Conservation (phyloP, 2,329 filamentous ascomycete genomes). For the Gaeumannomyces tritici region DNA sequence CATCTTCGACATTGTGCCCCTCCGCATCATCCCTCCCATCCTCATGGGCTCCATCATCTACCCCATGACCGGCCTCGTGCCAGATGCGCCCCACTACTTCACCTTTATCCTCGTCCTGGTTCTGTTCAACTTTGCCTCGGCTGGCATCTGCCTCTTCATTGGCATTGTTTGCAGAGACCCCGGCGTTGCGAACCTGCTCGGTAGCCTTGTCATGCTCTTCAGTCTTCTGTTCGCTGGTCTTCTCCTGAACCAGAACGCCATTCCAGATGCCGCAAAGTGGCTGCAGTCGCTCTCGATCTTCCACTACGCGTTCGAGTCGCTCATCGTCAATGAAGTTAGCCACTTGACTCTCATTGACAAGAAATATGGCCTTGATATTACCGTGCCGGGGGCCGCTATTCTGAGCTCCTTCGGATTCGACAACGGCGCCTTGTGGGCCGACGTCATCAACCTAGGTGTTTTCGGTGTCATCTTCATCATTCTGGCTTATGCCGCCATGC, state of each 20-base stretch:
- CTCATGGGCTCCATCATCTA: conserved; percentile 95
- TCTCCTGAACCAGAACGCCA: conserved; percentile 87
- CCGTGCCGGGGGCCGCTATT: conserved; percentile 89
- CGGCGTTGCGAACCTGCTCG: conserved; percentile 86
- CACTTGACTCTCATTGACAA: conserved; percentile 83
- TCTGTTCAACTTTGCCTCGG: conserved; percentile 90
- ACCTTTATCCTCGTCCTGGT: conserved; percentile 88
- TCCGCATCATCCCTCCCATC: conserved; percentile 89
- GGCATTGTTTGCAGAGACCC: conserved; percentile 90
- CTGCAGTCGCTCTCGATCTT: conserved; percentile 92
- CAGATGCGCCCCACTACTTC: conserved; percentile 74
- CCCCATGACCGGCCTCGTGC: conserved; percentile 89
- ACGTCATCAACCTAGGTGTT: conserved; percentile 70
- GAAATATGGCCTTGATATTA: conserved; percentile 94
- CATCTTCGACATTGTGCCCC: conserved; percentile 92
- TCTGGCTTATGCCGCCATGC: conserved; percentile 86
- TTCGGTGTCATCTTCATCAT: conserved; percentile 79
- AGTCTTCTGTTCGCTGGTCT: conserved; percentile 90
- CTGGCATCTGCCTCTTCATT: conserved; percentile 89
- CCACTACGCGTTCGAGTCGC: conserved; percentile 91
- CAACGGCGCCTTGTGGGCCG: conserved; percentile 74
- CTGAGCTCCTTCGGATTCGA: conserved; percentile 92
- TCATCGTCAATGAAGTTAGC: conserved; percentile 95
- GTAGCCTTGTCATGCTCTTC: conserved; percentile 95
- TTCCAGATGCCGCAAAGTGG: conserved; percentile 78